phyloP scores from a whole-genome alignment of 148 eudicot genomes.

The Chenopodium suecicum region DNA sequence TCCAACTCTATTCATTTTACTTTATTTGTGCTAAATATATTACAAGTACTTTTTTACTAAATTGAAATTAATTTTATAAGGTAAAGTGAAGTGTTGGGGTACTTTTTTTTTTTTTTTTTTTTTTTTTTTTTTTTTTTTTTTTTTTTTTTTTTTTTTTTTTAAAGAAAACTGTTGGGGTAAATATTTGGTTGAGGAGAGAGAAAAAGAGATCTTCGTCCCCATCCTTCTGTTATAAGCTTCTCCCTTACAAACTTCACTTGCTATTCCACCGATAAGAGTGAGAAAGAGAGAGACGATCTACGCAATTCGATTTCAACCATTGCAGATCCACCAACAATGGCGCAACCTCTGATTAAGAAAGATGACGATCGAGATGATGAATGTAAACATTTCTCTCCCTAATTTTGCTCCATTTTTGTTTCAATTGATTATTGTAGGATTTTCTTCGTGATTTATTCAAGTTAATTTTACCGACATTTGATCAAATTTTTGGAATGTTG shows the following conservation, averaged over 20 bases:
- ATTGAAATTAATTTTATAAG: too few relatives aligned
- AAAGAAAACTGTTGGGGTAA: too few relatives aligned
- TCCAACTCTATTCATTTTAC: too few relatives aligned
- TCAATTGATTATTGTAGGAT: too few relatives aligned
- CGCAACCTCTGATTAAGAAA: constrained; percentile 78
- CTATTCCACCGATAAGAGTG: constrained; percentile 2
- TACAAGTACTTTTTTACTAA: too few relatives aligned
- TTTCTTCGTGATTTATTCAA: neutral
- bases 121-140: too few relatives aligned
- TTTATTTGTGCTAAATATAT: too few relatives aligned
- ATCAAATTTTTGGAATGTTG: constrained; percentile 10
- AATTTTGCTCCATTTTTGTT: neutral
- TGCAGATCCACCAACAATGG: constrained; percentile 44
- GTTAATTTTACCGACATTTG: neutral
- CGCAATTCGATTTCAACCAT: constrained; percentile 8
- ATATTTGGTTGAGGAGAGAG: too few relatives aligned
- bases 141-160: too few relatives aligned
- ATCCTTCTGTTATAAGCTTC: constrained; percentile 17
- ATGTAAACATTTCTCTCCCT: constrained; percentile 34
- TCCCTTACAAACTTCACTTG: neutral
- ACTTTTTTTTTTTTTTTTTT: too few relatives aligned
- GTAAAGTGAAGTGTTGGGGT: too few relatives aligned
- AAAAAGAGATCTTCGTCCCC: constrained; percentile 1
- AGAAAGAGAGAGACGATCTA: neutral
- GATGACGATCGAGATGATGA: constrained; percentile 96